A percentile compares a stretch with the other conserved stretches of the same genome.
Conservation (phyloP, 2,329 filamentous ascomycete genomes). For the Zymoseptoria tritici region DNA sequence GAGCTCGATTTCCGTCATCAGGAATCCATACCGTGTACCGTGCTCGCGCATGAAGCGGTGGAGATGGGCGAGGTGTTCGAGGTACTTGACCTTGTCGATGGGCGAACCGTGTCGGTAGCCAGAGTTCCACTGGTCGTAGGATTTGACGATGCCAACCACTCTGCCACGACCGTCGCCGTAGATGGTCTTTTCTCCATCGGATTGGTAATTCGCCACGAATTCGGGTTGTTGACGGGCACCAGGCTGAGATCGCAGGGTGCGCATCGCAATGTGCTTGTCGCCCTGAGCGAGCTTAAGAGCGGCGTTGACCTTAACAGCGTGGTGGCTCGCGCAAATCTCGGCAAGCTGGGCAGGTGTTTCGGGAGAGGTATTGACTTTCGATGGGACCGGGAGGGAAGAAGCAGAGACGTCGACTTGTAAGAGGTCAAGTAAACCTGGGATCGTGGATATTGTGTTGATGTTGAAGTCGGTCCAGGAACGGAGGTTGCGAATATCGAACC, state of each 20-base stretch:
- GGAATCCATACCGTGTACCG: slow-evolving; percentile 88
- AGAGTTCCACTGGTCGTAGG: slow-evolving; percentile 90
- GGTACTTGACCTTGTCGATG: slow-evolving; percentile 79
- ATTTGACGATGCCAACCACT: slow-evolving; percentile 79
- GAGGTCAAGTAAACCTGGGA: slow-evolving; percentile 65
- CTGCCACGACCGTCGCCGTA: slow-evolving; percentile 46
- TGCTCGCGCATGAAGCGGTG: slow-evolving; percentile 92
- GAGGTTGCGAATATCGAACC: slow-evolving; percentile 91
- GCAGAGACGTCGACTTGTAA: slow-evolving; percentile 56
- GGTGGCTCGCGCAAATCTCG: slow-evolving; percentile 67
- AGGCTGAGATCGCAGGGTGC: slow-evolving; percentile 29
- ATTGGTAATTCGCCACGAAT: slow-evolving; percentile 58
- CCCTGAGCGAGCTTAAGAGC: slow-evolving; percentile 70
- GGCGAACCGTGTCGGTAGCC: slow-evolving; percentile 83
- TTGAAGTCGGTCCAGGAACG: slow-evolving; percentile 78
- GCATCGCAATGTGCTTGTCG: slow-evolving; percentile 53
- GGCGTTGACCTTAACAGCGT: slow-evolving; percentile 79
- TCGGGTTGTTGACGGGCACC: slow-evolving; percentile 50
- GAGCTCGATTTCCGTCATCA: slow-evolving; percentile 92
- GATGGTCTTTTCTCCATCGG: slow-evolving; percentile 44
- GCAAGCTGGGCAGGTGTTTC: slow-evolving; percentile 73
- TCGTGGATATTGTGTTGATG: slow-evolving; percentile 59
- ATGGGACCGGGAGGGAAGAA: slow-evolving; percentile 53
- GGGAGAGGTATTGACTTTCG: slow-evolving; percentile 47
- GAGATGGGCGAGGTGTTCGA: slow-evolving; percentile 75